These are phyloP conservation scores for Trypanosoma platydactyli DNA, from an alignment of 208 protist species.

Conservation along the genomic window DNA sequence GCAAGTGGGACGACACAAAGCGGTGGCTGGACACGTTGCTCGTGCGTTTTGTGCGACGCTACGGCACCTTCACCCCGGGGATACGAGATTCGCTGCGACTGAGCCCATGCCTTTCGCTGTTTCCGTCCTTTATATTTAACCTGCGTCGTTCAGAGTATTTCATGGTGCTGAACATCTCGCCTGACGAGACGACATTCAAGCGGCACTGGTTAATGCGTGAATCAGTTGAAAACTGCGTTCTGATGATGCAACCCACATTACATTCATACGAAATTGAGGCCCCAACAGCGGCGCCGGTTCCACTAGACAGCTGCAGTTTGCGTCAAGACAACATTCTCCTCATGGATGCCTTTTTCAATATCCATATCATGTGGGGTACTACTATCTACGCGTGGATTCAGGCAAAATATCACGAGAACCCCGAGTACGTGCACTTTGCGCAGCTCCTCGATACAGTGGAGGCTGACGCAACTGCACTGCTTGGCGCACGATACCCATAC, in stretches of 20 bases:
- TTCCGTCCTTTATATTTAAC: constrained; percentile 99
- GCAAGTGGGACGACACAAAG: constrained; percentile 91
- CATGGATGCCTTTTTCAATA: constrained; percentile 99
- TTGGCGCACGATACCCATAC: constrained; percentile 71
- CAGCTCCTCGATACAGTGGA: constrained; percentile 70
- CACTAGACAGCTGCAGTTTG: constrained; percentile 91
- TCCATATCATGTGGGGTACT: constrained; percentile 97
- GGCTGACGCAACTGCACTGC: constrained; percentile 53
- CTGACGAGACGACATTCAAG: constrained; percentile 98
- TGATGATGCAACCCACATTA: constrained; percentile 99
- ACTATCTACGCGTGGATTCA: constrained; percentile 95
- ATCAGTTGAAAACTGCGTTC: constrained; percentile 91
- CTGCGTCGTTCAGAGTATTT: constrained; percentile 97
- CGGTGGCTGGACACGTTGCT: constrained; percentile 98
- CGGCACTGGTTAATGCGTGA: constrained; percentile 96
- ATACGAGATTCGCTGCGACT: constrained; percentile 90
- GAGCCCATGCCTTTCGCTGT: constrained; percentile 91
- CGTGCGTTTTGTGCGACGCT: constrained; percentile 96
- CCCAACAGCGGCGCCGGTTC: constrained; percentile 82
- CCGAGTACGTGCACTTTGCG: constrained; percentile 78
- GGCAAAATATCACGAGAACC: constrained; percentile 90
- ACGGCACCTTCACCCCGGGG: constrained; percentile 89
- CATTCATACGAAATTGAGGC: constrained; percentile 92
- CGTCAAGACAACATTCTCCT: constrained; percentile 95
- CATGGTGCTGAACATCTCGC: constrained; percentile 96